phyloP scores from a whole-genome alignment of 495 filamentous ascomycete genomes.

The Podospora sp. region DNA sequence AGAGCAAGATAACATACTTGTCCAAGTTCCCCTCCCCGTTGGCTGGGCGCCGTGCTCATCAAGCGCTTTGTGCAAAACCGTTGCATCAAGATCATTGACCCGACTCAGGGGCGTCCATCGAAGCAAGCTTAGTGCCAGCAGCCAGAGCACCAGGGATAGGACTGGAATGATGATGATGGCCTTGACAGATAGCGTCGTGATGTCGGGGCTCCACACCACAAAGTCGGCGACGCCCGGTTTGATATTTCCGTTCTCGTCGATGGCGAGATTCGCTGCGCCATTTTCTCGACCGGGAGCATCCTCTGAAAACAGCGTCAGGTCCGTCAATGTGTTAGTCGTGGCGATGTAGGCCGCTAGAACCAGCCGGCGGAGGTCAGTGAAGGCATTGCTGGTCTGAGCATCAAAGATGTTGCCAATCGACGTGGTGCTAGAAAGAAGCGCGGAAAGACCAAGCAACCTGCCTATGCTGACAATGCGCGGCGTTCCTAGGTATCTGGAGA shows the following conservation, averaged over 20 bases:
- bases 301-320: slow-evolving; percentile 33
- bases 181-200: slow-evolving; percentile 35
- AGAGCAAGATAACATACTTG: not conserved
- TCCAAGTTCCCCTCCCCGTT: not conserved
- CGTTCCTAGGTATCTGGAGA: slow-evolving; percentile 23
- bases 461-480: slow-evolving; percentile 34
- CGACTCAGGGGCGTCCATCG: slow-evolving; percentile 11
- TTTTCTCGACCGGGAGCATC: slow-evolving; percentile 5
- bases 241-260: slow-evolving; percentile 15
- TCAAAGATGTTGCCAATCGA: slow-evolving; percentile 31
- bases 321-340: slow-evolving; percentile 37
- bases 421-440: slow-evolving; percentile 35
- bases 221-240: slow-evolving; percentile 33
- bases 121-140: slow-evolving; percentile 16
- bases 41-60: not conserved
- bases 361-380: slow-evolving; percentile 36
- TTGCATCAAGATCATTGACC: slow-evolving; percentile 17
- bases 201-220: slow-evolving; percentile 40
- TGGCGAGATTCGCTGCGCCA: slow-evolving; percentile 22
- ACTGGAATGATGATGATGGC: slow-evolving; percentile 37
- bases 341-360: slow-evolving; percentile 37
- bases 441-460: slow-evolving; percentile 29
- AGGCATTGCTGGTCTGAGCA: slow-evolving; percentile 34
- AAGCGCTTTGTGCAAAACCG: slow-evolving; percentile 6
- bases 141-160: slow-evolving; percentile 27